Evolutionary conservation across 2,329 filamentous ascomycete genomes (phyloP).

Genomic region (Reticulascus tulasneorum): DNA sequence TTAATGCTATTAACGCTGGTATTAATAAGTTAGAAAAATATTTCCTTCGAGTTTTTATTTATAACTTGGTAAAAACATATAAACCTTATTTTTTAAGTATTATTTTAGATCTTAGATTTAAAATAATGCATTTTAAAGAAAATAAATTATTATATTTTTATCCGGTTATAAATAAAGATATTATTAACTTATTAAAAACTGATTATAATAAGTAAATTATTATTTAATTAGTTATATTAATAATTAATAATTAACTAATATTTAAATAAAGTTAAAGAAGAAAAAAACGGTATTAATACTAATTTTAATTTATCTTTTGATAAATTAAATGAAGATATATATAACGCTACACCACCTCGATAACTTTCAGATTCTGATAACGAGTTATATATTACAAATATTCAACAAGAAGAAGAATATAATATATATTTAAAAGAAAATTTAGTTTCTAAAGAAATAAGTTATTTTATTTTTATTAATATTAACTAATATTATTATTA

Average conservation of each 20-base stretch:
- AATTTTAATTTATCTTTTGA: not conserved
- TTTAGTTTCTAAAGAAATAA: not conserved
- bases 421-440: not conserved
- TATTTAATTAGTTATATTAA: not conserved
- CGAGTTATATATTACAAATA: not conserved
- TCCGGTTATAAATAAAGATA: not conserved
- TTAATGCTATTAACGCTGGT: not conserved
- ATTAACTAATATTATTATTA: not conserved
- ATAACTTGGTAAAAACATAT: too few species aligned
- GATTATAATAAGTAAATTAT: not conserved
- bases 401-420: not conserved
- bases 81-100: too few species aligned
- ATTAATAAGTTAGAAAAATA: not conserved
- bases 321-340: not conserved
- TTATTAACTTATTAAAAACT: not conserved
- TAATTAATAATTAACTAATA: not conserved
- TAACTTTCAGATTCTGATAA: not conserved
- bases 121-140: not conserved
- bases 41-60: not conserved
- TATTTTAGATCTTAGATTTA: not conserved
- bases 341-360: not conserved
- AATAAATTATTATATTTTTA: not conserved
- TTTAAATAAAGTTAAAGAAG: not conserved
- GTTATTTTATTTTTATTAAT: not conserved
- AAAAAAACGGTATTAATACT: not conserved